Evolutionary conservation across 164 flowering plant genomes (phyloP).

Genomic region (Vitis labrusca): DNA sequence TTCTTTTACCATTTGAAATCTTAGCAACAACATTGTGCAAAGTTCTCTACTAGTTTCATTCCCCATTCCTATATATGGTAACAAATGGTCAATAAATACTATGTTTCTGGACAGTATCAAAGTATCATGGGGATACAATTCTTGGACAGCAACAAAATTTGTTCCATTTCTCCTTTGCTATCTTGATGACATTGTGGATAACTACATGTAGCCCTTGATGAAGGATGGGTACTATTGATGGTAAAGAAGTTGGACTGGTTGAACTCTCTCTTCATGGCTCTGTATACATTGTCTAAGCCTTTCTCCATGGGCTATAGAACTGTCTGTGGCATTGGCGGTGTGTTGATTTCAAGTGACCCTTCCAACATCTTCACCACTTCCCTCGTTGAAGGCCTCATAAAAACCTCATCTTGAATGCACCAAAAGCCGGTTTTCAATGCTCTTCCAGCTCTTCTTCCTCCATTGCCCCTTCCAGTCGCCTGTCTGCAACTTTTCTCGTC

Average conservation of each 20-base stretch:
- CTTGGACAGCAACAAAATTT: no score
- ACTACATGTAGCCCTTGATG: constrained; percentile 69
- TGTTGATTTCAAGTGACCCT: constrained; percentile 59
- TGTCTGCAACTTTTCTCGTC: constrained; percentile 59
- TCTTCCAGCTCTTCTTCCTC: constrained; percentile 68
- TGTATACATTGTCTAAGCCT: constrained; percentile 82
- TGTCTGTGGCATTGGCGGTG: constrained; percentile 86
- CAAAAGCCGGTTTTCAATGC: constrained; percentile 79
- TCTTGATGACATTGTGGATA: no score
- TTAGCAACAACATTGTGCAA: no score
- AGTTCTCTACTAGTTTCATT: no score
- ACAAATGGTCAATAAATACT: no score
- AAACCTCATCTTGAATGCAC: constrained; percentile 93
- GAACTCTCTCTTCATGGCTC: constrained; percentile 72
- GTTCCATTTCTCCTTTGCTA: no score
- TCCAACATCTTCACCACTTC: constrained; percentile 92
- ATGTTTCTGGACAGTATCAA: no score
- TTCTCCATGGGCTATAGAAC: constrained; percentile 72
- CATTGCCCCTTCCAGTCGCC: constrained; percentile 50
- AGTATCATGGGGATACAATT: no score
- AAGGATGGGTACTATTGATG: constrained; percentile 31
- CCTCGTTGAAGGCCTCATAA: constrained; percentile 86
- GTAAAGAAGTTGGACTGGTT: constrained; percentile 48
- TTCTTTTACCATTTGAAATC: no score
- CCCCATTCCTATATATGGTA: no score